Evolutionary conservation across 1,284 basidiomycete species (phyloP), one percentile per base, ranked within the genome.

Genomic region (Rhodotorula sp.): DNA sequence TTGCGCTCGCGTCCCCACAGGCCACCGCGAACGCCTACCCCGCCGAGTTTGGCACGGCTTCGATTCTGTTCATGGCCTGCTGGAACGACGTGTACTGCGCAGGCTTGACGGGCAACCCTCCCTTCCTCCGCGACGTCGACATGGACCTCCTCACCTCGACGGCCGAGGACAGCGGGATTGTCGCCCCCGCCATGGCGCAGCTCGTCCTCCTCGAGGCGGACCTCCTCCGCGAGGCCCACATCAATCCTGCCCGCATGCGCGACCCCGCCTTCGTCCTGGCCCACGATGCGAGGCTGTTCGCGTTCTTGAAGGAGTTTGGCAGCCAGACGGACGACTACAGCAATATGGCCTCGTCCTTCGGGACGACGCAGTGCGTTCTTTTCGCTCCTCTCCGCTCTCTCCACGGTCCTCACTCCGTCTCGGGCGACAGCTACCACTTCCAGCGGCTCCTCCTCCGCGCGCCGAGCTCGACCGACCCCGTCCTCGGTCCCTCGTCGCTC

Each of bases 21-120:
- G 34, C 56, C 10, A 59, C 65, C 5, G 58, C 65, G 8, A n/a
- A 51, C 5, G 65, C 65, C 10, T 66, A 66, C 32, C 65, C 65
- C 1, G 48, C 65, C 22, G 65, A 66, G 27, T 61, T 39, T 7
- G 29, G 58, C 5, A 37, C 58, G 6, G 29, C 58, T 3, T 34
- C 41, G 15, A 59, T 55, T 51, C 39, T 53, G 12, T 66, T 66
- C 58, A 55, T 61, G 32, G 32, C n/a, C 32, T 25, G 55, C 1
- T 66, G 54, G 27, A 61, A 34, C 29, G 65, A 66, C 34, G 29
- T 32, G 3, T 66, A 34, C 29, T 46, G 34, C 39, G 58, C 65
- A 22, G 50, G 51, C 3, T n/a, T 66, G 25, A 59, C 58, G 7
- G 65, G 65, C 51, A 37, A 66, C 19, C 22, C 44, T 1, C 65